Evolutionary conservation across 1,139 yeast species (phyloP), one percentile per base, ranked within the genome.

Genomic region (Yamadazyma oceani): DNA sequence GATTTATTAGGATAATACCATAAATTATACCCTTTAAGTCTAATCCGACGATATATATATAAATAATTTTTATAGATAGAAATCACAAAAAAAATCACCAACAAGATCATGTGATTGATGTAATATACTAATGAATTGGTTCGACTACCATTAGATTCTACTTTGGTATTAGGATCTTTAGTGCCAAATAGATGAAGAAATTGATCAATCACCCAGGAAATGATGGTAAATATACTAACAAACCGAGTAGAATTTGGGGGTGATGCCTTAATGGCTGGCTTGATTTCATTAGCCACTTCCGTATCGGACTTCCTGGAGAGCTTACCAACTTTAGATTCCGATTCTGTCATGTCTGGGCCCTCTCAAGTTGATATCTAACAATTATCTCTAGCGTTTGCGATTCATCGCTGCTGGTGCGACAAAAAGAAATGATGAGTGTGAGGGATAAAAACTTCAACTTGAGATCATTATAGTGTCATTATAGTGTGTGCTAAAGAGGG

Each of bases 1-100:
- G 95, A 81, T 50, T 82, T 81, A 44, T 85, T 79, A 10, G 95
- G 95, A 55, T 83, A 85, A 58, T 85, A 86, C 8, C 86, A 77
- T 39, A 88, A 58, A 40, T 79, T 80, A 40, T 80, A 65, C 39
- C 82, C 66, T 50, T 80, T 76, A 45, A 87, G 70, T 48, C 75
- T 69, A 38, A 75, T 52, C 43, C 75, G 73, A 50, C 85, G 78
- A 57, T 75, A 78, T 22, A 72, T 54, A 46, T 62, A 80, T 50
- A 78, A 76, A 42, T 66, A 50, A 41, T 77, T 70, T 41, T 85
- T 71, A 52, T 69, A 71, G 31, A 79, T 58, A 9, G 87, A 78
- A 53, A 80, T 77, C 26, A 75, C 29, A 39, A 80, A 66, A 51
- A 78, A 84, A 13, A 84, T 49, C 29, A 69, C 46, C 28, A 84